Percentiles rank a stretch among this genome's conserved stretches.
Evolutionary conservation across 2,329 filamentous ascomycete genomes (phyloP).

Genomic region (Phialophora verrucosa): DNA sequence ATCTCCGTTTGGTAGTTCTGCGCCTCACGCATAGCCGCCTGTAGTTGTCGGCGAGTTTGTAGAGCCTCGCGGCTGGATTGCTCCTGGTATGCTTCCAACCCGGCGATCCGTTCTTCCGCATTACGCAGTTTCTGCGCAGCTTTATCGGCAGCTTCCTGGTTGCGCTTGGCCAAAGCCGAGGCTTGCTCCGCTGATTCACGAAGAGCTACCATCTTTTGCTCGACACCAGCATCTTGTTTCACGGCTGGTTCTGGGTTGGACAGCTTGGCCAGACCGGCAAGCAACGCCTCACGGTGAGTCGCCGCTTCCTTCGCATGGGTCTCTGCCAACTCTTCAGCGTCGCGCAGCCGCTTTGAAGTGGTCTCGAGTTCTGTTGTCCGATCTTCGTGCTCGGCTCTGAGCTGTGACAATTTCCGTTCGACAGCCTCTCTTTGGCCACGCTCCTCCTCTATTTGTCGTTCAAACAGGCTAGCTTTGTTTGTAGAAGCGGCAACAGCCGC

Average conservation of each 20-base stretch:
- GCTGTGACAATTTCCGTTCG: conserved; percentile 75
- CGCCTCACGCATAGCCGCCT: conserved; percentile 79
- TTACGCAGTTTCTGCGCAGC: conserved; percentile 88
- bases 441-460: conserved; percentile 84
- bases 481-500: conserved; percentile 79
- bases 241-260: conserved; percentile 52
- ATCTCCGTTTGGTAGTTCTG: conserved; percentile 82
- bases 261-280: conserved; percentile 81
- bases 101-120: conserved; percentile 95
- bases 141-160: conserved; percentile 83
- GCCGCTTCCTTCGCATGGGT: conserved; percentile 86
- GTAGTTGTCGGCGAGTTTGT: conserved; percentile 85
- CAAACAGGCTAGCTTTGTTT: conserved; percentile 75
- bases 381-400: conserved; percentile 83
- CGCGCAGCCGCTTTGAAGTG: conserved; percentile 73
- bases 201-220: conserved; percentile 70
- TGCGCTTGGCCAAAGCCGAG: conserved; percentile 80
- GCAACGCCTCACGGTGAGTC: conserved; percentile 80
- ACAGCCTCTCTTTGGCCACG: conserved; percentile 73
- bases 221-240: conserved; percentile 55
- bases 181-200: conserved; percentile 80
- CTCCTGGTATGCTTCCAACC: conserved; percentile 95
- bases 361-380: conserved; percentile 77
- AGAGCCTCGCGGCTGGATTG: conserved; percentile 94
- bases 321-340: conserved; percentile 86